Base-by-base conservation (phyloP, 1,284 basidiomycete genomes). In the Papiliotrema flavescens region DNA sequence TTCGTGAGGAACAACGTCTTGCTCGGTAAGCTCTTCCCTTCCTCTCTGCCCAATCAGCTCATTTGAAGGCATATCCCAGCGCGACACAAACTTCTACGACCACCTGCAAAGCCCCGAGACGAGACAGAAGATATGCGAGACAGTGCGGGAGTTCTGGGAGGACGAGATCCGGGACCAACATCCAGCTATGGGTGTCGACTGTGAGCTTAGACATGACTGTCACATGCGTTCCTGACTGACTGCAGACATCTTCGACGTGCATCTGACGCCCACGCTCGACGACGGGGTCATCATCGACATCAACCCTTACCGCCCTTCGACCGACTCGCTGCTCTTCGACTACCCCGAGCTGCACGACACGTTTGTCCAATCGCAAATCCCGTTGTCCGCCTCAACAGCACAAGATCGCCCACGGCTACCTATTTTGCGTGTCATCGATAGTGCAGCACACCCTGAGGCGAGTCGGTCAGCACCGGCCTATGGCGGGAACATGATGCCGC, bases 31-130 rank as follows among this genome's bases (percentile, higher is more conserved):
- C 66, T 41, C 1, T 17, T 3, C 36, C 32, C 1, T 17, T 3
- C 36, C 32, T 4, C 2, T 20, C 26, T 48, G 23, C 28, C 28
- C 23, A n/a, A 7, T 19, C 1, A 41, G 8, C 20, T 37, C 42
- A 46, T n/a, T 37, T 58, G 8, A 71, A 90, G 93, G 84, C 14
- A 87, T 96, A 36, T 86, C 84, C 0, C 94, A 98, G 71, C 83
- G 95, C n/a, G 94, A 98, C 69, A 80, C 80, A 24, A 93, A 92
- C 65, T 90, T 85, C 70, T 98, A 95, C 74, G 86, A 91, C 19
- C 94, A 89, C 70, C 80, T 93, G 69, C 86, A 85, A 66, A 83
- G 86, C n/a, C 65, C 76, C 0, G 67, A 67, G 1, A 87, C 82
- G 1, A 83, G 83, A 53, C 53, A 65, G 2, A 80, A 79, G 46